Evolutionary conservation across 306 rosid species (phyloP).

Genomic region (Argentina anserina): DNA sequence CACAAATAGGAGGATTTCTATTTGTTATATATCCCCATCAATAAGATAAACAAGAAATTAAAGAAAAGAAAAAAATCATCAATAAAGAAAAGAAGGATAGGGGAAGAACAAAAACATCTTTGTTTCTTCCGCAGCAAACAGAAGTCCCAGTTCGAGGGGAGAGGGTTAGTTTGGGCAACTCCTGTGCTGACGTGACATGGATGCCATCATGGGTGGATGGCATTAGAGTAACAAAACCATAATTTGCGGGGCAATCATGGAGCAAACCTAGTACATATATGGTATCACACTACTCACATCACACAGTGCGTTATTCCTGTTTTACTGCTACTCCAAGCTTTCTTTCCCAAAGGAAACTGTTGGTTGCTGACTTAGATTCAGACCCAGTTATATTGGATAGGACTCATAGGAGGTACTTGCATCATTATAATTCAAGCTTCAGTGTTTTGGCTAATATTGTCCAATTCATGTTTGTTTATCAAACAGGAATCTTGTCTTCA

Average conservation of each 20-base stretch:
- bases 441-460: neutral
- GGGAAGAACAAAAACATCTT: neutral
- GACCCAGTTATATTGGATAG: neutral
- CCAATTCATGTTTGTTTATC: slow-evolving; percentile 3
- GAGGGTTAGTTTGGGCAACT: neutral
- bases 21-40: neutral
- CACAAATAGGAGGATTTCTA: too few species aligned
- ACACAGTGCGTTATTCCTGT: neutral
- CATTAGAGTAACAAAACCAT: neutral
- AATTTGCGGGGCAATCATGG: slow-evolving; percentile 1
- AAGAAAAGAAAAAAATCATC: neutral
- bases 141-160: neutral
- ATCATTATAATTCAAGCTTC: neutral
- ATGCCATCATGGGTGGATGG: neutral
- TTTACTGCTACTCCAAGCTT: neutral
- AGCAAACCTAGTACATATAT: neutral
- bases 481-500: slow-evolving; percentile 1
- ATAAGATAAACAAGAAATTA: neutral
- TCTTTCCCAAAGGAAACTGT: slow-evolving; percentile 2
- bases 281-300: too few species aligned
- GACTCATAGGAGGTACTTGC: neutral
- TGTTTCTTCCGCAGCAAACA: neutral
- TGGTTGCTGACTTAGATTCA: slow-evolving; percentile 13
- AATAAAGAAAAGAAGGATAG: neutral
- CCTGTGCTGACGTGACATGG: neutral